Percentiles rank a stretch among this genome's conserved stretches.
Evolutionary conservation across 2,329 filamentous ascomycete species (phyloP).

Genomic region (Paraphaeosphaeria sporulosa): DNA sequence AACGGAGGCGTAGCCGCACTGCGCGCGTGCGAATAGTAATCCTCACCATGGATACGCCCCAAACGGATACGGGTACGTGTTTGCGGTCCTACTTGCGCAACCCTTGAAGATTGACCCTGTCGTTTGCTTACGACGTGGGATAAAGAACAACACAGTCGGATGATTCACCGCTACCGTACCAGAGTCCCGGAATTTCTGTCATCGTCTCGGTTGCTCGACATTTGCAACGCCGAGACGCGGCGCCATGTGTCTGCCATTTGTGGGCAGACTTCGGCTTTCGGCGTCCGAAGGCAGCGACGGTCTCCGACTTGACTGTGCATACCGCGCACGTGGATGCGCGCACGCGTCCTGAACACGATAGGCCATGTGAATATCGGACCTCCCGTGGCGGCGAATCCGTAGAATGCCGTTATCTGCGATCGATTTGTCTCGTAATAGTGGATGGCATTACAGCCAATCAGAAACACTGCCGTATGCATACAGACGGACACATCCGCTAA

Average conservation of each 20-base stretch:
- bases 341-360: too few relatives aligned
- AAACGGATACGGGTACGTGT: too few relatives aligned
- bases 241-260: not conserved
- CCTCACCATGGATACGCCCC: not conserved
- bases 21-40: too few relatives aligned
- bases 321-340: not conserved
- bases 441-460: slow-evolving; percentile 16
- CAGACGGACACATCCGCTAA: slow-evolving; percentile 10
- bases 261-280: slow-evolving; percentile 3
- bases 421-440: not conserved
- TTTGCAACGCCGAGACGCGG: not conserved
- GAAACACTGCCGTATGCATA: slow-evolving; percentile 13
- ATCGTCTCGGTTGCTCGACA: not conserved
- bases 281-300: not conserved
- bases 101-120: too few relatives aligned
- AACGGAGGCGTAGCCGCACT: too few relatives aligned
- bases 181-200: too few relatives aligned
- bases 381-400: not conserved
- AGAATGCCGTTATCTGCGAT: not conserved
- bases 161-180: too few relatives aligned
- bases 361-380: not conserved
- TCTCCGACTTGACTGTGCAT: not conserved
- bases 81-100: too few relatives aligned
- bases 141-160: too few relatives aligned
- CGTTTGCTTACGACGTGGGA: too few relatives aligned